A percentile compares a stretch with the other conserved stretches of the same genome.
These are phyloP conservation scores for Annulohypoxylon stygium DNA, from an alignment of 495 filamentous ascomycete species.

Conservation along the genomic window DNA sequence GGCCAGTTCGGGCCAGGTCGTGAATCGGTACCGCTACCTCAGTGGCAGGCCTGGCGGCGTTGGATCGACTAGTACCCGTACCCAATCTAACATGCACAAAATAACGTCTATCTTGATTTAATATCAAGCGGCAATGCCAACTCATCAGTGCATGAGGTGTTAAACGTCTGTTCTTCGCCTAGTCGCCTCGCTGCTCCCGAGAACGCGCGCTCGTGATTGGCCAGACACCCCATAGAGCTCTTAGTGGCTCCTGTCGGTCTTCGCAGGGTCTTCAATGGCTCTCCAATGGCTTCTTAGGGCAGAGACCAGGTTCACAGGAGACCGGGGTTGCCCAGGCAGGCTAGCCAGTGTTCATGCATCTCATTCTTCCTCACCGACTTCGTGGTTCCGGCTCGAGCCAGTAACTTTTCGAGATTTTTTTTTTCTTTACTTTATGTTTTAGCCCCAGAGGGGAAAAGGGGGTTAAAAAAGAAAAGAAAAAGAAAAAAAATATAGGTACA, in stretches of 20 bases:
- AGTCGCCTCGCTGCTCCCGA: conserved; percentile 56
- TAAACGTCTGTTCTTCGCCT: conserved; percentile 67
- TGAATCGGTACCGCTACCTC: conserved; percentile 44
- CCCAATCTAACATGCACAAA: conserved; percentile 64
- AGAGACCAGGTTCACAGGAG: conserved; percentile 54
- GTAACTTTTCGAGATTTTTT: conserved; percentile 47
- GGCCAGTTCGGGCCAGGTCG: conserved; percentile 41
- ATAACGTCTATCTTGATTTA: conserved; percentile 69
- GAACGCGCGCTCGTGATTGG: conserved; percentile 44
- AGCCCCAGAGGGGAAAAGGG: conserved; percentile 21
- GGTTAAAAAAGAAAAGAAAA: conserved; percentile 16
- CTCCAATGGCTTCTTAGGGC: conserved; percentile 56
- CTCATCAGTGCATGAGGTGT: conserved; percentile 87
- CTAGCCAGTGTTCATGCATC: conserved; percentile 70
- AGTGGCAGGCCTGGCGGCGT: conserved; percentile 32
- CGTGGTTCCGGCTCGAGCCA: conserved; percentile 67
- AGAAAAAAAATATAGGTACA: not conserved
- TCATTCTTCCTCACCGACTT: conserved; percentile 71
- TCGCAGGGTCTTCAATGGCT: conserved; percentile 45
- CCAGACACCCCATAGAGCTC: conserved; percentile 41
- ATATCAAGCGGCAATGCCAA: conserved; percentile 82
- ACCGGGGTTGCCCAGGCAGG: conserved; percentile 50
- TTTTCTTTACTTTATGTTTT: conserved; percentile 28
- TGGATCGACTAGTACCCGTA: conserved; percentile 51
- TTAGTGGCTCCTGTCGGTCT: conserved; percentile 53